A percentile compares a stretch with the other conserved stretches of the same genome.
Conservation (phyloP, 495 filamentous ascomycete genomes). For the Apodospora peruviana region DNA sequence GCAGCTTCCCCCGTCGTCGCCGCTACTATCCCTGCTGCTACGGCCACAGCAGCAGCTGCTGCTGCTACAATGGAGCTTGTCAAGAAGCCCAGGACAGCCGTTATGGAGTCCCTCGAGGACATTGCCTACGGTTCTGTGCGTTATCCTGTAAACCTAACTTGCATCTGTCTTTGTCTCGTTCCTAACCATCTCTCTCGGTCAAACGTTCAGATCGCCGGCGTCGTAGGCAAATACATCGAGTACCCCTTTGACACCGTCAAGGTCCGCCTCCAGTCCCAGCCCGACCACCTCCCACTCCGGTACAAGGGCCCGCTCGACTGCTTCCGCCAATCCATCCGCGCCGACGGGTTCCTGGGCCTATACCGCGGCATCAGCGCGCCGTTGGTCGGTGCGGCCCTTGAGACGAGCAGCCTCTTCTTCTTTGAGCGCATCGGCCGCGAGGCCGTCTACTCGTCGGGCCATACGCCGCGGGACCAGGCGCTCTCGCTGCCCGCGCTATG, state of each 20-base stretch:
- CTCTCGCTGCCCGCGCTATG: constrained; percentile 70
- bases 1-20: constrained; percentile 7
- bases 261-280: constrained; percentile 74
- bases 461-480: constrained; percentile 42
- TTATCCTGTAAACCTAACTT: constrained; percentile 13
- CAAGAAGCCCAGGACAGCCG: constrained; percentile 37
- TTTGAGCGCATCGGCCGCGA: constrained; percentile 65
- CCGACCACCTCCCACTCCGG: constrained; percentile 70
- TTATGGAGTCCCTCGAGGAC: constrained; percentile 70
- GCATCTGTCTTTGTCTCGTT: too few species aligned
- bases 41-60: too few species aligned
- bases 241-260: constrained; percentile 99
- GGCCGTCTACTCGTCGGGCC: constrained; percentile 50
- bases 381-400: constrained; percentile 82
- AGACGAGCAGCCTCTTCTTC: constrained; percentile 92
- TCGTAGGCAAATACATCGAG: constrained; percentile 91
- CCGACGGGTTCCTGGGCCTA: constrained; percentile 71
- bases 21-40: neutral
- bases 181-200: too few species aligned
- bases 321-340: constrained; percentile 74
- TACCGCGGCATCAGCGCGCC: constrained; percentile 94
- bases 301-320: constrained; percentile 91
- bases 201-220: constrained; percentile 83
- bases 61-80: constrained; percentile 8
- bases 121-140: constrained; percentile 79